Conservation (phyloP, 208 protist species). For the Trypanosoma caninum region DNA sequence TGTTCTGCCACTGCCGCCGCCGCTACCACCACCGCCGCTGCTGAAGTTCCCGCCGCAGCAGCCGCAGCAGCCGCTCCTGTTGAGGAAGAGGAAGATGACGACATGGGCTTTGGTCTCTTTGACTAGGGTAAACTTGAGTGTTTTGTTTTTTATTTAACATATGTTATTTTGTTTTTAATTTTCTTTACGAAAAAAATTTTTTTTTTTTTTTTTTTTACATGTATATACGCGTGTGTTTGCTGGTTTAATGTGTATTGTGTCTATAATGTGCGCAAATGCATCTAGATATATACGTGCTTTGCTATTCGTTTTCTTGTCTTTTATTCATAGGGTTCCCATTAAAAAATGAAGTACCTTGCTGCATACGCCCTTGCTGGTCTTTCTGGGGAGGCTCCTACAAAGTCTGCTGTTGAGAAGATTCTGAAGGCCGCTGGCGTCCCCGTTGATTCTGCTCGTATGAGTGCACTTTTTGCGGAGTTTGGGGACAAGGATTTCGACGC, state of each 20-base stretch:
- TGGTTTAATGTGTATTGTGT: no score
- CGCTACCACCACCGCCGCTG: slow-evolving; percentile 35
- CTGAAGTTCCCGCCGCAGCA: slow-evolving; percentile 40
- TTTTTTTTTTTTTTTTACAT: no score
- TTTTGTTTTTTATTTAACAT: slow-evolving; percentile 13
- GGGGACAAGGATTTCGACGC: slow-evolving; percentile 91
- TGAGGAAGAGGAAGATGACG: slow-evolving; percentile 81
- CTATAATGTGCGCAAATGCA: background rate
- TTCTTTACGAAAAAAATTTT: background rate
- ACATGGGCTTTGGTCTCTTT: slow-evolving; percentile 92
- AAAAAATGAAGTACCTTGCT: slow-evolving; percentile 74
- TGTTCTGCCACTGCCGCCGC: slow-evolving; percentile 27
- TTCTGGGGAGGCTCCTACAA: slow-evolving; percentile 76
- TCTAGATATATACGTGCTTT: background rate
- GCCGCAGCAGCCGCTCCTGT: slow-evolving; percentile 32
- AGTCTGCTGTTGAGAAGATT: slow-evolving; percentile 85
- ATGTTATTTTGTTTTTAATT: background rate
- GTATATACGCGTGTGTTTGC: no score
- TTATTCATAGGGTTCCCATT: no score
- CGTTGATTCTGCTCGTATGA: slow-evolving; percentile 64
- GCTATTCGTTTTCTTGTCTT: background rate
- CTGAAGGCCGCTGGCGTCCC: slow-evolving; percentile 84
- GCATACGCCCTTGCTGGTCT: slow-evolving; percentile 90
- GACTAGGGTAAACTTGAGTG: slow-evolving; percentile 49
- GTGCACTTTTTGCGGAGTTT: slow-evolving; percentile 74